These are phyloP conservation scores for Anthracocystis panici-leucophaei DNA, from an alignment of 1,284 basidiomycete species.

Conservation along the genomic window DNA sequence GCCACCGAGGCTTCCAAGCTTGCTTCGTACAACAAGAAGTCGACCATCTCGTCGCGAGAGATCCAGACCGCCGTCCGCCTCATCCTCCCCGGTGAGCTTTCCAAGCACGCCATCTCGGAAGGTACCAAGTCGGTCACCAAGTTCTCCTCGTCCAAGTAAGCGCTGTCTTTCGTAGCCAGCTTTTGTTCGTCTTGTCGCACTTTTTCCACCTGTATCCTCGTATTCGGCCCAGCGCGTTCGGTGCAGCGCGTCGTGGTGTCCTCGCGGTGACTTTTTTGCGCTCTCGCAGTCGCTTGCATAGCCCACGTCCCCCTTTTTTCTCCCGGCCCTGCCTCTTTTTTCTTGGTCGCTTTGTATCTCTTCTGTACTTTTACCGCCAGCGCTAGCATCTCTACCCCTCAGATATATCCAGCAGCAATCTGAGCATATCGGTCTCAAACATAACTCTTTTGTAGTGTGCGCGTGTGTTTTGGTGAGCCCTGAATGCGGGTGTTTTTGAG, in stretches of 20 bases:
- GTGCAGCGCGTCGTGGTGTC: constrained; percentile 50
- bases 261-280: constrained; percentile 2
- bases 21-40: constrained; percentile 70
- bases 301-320: constrained; percentile 11
- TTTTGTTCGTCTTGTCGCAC: constrained; percentile 3
- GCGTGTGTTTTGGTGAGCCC: neutral
- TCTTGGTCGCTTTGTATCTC: constrained; percentile 53
- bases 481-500: neutral
- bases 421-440: constrained; percentile 56
- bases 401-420: constrained; percentile 62
- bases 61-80: constrained; percentile 70
- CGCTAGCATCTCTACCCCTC: constrained; percentile 52
- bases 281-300: constrained; percentile 6
- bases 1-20: constrained; percentile 70
- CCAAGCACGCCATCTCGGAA: constrained; percentile 86
- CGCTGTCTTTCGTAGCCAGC: neutral
- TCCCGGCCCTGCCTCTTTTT: constrained; percentile 9
- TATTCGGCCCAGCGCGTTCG: constrained; percentile 41
- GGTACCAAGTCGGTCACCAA: constrained; percentile 78
- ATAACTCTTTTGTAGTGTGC: constrained; percentile 7
- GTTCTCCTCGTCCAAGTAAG: constrained; percentile 72
- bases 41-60: constrained; percentile 70
- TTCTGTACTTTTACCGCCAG: constrained; percentile 61
- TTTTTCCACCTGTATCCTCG: neutral
- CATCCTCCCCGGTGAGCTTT: constrained; percentile 75